Evolutionary conservation across 805 yeast species (phyloP).

Genomic region (Pichia heedii): DNA sequence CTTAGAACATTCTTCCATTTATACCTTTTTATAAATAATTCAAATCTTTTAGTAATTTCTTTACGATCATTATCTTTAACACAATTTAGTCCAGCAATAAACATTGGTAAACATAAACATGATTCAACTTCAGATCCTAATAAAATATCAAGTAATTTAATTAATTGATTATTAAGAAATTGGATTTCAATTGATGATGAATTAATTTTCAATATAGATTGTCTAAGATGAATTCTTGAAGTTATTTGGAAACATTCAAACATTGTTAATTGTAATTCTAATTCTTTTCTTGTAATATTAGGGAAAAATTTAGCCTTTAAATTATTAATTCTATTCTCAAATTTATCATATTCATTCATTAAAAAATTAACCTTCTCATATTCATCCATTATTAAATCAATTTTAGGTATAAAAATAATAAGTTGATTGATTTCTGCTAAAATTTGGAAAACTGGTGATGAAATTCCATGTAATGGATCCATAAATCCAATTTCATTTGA

Average conservation of each 20-base stretch:
- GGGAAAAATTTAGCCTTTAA: conserved; percentile 48
- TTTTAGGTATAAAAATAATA: conserved; percentile 39
- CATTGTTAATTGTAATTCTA: conserved; percentile 57
- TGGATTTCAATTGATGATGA: conserved; percentile 60
- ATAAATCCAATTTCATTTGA: conserved; percentile 35
- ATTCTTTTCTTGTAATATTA: conserved; percentile 33
- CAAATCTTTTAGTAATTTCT: conserved; percentile 44
- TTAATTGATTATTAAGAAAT: conserved; percentile 43
- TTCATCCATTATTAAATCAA: conserved; percentile 2
- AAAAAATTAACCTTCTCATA: conserved; percentile 29
- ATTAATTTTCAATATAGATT: conserved; percentile 50
- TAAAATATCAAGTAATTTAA: conserved; percentile 49
- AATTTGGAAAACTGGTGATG: conserved; percentile 55
- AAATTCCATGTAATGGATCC: conserved; percentile 67
- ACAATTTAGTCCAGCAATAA: conserved; percentile 68
- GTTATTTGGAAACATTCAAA: conserved; percentile 67
- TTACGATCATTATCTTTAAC: conserved; percentile 42
- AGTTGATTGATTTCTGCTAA: conserved; percentile 62
- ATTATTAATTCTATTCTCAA: conserved; percentile 42
- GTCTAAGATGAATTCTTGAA: conserved; percentile 58
- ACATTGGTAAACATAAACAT: conserved; percentile 65
- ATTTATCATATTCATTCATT: conserved; percentile 27
- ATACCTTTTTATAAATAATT: conserved; percentile 50
- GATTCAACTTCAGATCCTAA: conserved; percentile 63
- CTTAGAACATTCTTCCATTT: conserved; percentile 54